Conservation (phyloP, 2,329 filamentous ascomycete genomes). For the Colletotrichum liriopes region DNA sequence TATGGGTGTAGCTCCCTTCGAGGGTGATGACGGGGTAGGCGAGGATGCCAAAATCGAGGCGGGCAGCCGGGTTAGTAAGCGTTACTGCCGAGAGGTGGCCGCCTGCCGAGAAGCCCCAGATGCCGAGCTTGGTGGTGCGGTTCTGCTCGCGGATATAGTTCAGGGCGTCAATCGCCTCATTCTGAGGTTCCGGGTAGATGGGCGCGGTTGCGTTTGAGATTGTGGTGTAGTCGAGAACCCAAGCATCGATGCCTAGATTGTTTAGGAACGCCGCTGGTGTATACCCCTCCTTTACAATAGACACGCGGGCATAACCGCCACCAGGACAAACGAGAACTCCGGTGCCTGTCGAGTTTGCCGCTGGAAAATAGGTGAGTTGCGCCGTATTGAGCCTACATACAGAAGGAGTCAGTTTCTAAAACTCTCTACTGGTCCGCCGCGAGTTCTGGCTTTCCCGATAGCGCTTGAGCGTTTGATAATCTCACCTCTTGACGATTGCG, state of each 20-base stretch:
- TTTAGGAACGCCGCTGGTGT: constrained; percentile 43
- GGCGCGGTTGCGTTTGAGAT: constrained; percentile 40
- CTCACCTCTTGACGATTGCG: constrained; percentile 23
- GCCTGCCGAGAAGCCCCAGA: constrained; percentile 47
- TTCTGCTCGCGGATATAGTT: constrained; percentile 43
- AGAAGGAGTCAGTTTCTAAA: background rate
- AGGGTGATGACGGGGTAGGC: constrained; percentile 46
- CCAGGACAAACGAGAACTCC: constrained; percentile 45
- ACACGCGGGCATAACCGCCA: constrained; percentile 42
- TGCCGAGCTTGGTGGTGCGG: constrained; percentile 43
- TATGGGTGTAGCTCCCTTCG: constrained; percentile 42
- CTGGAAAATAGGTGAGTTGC: constrained; percentile 36
- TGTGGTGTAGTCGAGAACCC: constrained; percentile 45
- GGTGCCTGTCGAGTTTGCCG: constrained; percentile 32
- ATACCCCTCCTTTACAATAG: constrained; percentile 41
- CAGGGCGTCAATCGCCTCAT: constrained; percentile 44
- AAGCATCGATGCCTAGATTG: constrained; percentile 43
- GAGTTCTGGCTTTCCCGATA: background rate
- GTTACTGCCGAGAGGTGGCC: constrained; percentile 47
- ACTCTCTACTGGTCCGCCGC: background rate
- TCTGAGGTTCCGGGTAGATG: constrained; percentile 43
- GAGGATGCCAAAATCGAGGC: constrained; percentile 46
- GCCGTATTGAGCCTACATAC: constrained; percentile 26
- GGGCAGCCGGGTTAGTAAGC: constrained; percentile 42
- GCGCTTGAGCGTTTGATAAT: background rate